Evolutionary conservation across 305 asterid species (phyloP).

Genomic region (Solanum aculeatissimum): DNA sequence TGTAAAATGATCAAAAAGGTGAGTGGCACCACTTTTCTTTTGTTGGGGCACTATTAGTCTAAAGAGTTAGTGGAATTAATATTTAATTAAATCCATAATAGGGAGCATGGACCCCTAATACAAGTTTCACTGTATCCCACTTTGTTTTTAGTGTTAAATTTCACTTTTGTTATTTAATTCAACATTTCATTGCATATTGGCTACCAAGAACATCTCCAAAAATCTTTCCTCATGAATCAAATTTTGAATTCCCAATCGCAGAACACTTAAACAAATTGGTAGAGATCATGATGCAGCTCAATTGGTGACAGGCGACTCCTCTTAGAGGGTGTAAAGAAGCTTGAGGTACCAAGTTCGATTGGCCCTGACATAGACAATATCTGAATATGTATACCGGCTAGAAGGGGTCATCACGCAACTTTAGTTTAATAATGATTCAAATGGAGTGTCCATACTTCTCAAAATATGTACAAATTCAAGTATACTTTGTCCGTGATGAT

Average conservation of each 20-base stretch:
- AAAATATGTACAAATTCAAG: background rate
- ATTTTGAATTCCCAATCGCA: background rate
- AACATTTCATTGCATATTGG: background rate
- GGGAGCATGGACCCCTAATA: slow-evolving; percentile 10
- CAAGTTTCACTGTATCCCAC: background rate
- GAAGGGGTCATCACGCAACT: too few species aligned
- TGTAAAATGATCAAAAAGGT: slow-evolving; percentile 29
- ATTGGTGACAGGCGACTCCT: too few species aligned
- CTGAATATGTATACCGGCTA: too few species aligned
- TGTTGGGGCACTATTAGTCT: slow-evolving; percentile 63
- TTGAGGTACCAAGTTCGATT: too few species aligned
- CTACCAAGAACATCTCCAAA: background rate
- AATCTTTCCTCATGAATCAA: background rate
- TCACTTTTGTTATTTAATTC: background rate
- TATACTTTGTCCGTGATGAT: background rate
- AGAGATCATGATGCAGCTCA: background rate
- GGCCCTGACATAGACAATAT: too few species aligned
- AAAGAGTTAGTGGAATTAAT: slow-evolving; percentile 37
- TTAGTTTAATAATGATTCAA: background rate
- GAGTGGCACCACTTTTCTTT: slow-evolving; percentile 48
- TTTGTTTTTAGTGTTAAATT: background rate
- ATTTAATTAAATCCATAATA: slow-evolving; percentile 10
- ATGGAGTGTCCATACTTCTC: background rate
- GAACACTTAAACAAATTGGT: background rate
- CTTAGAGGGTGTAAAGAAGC: too few species aligned